A percentile compares a stretch with the other conserved stretches of the same genome.
phyloP scores from a whole-genome alignment of 129 eudicot genomes.

The Chrysanthemum makinoi region DNA sequence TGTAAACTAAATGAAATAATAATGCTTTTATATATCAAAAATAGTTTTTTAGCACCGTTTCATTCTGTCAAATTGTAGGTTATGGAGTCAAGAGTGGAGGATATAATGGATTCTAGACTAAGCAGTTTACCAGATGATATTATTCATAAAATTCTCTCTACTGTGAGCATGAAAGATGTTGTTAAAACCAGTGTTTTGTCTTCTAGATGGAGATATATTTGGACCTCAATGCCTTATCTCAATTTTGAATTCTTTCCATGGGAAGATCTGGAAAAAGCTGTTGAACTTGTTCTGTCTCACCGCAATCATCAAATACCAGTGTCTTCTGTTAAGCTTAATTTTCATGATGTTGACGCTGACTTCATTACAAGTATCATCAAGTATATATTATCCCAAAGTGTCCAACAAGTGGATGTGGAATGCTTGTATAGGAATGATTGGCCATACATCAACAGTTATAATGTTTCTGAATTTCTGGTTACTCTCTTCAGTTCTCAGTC shows the following conservation, averaged over 20 bases:
- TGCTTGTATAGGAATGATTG: not conserved
- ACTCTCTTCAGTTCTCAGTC: not conserved
- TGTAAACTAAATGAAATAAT: too few species aligned
- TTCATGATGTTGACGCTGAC: not conserved
- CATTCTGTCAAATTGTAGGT: not conserved
- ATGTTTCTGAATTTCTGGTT: not conserved
- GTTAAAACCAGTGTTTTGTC: slow-evolving; percentile 5
- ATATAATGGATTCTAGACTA: slow-evolving; percentile 6
- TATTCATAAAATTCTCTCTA: slow-evolving; percentile 9
- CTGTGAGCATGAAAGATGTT: not conserved
- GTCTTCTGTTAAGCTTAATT: not conserved
- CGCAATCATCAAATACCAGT: slow-evolving; percentile 11
- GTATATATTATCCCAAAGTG: slow-evolving; percentile 11
- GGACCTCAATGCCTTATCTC: slow-evolving; percentile 15
- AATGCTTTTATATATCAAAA: too few species aligned
- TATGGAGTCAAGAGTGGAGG: not conserved
- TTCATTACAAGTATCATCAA: not conserved
- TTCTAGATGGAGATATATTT: slow-evolving; percentile 12
- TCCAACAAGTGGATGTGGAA: slow-evolving; percentile 1
- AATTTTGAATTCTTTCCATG: not conserved
- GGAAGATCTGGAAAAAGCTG: not conserved
- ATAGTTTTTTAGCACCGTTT: too few species aligned
- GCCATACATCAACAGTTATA: too few species aligned
- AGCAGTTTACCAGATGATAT: slow-evolving; percentile 19
- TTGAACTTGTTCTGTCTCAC: slow-evolving; percentile 1